phyloP scores from a whole-genome alignment of 495 filamentous ascomycete genomes.

The Arthonia radiata region DNA sequence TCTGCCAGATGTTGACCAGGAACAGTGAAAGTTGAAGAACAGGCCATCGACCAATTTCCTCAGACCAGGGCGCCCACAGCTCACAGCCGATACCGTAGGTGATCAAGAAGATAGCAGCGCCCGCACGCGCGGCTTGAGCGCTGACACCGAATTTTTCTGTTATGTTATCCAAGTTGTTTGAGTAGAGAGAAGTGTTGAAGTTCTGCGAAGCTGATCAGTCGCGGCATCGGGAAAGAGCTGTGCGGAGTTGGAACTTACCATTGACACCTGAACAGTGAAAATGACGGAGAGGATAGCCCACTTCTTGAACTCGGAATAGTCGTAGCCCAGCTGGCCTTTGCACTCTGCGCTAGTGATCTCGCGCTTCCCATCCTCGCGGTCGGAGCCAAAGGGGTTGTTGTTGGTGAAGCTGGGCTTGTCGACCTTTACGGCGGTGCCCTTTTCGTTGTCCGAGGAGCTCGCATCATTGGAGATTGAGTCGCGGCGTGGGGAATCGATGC shows the following conservation, averaged over 20 bases:
- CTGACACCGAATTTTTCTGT: conserved; percentile 14
- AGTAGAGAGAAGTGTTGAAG: conserved; percentile 31
- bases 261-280: conserved; percentile 30
- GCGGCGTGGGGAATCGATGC: too few relatives aligned
- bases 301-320: conserved; percentile 25
- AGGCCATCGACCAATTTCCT: conserved; percentile 32
- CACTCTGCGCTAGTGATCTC: conserved; percentile 30
- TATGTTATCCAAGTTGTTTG: conserved; percentile 25
- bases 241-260: too few relatives aligned
- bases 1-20: conserved; percentile 33
- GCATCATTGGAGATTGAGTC: too few relatives aligned
- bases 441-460: too few relatives aligned
- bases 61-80: conserved; percentile 42
- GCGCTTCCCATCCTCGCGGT: conserved; percentile 14
- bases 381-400: too few relatives aligned
- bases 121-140: conserved; percentile 9
- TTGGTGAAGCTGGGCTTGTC: too few relatives aligned
- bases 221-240: too few relatives aligned
- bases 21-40: conserved; percentile 29
- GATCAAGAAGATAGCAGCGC: conserved; percentile 33
- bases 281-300: conserved; percentile 37
- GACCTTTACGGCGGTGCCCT: too few relatives aligned
- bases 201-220: too few relatives aligned
- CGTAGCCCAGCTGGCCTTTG: conserved; percentile 30
- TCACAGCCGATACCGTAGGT: conserved; percentile 41